Evolutionary conservation across 345 rosid genomes (phyloP).

Genomic region (Orychophragmus violaceus): DNA sequence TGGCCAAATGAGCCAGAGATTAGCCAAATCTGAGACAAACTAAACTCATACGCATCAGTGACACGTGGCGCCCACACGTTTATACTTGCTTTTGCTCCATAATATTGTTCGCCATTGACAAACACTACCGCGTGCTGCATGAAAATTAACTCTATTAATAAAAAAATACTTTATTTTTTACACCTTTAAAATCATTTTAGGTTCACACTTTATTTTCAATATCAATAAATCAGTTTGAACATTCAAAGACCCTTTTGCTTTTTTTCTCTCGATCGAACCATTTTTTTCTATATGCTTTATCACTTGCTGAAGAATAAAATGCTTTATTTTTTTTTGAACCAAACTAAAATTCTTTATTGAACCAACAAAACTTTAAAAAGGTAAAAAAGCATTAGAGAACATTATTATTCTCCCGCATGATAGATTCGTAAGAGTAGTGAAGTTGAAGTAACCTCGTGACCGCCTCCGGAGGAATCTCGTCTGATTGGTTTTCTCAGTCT

Average conservation of each 20-base stretch:
- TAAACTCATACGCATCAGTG: conserved; percentile 68
- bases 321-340: conserved; percentile 24
- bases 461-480: conserved; percentile 81
- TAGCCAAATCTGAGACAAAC: conserved; percentile 92
- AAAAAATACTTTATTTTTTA: not conserved
- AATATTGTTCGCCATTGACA: conserved; percentile 78
- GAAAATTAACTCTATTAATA: not conserved
- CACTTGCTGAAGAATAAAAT: conserved; percentile 15
- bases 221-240: conserved; percentile 9
- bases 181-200: not conserved
- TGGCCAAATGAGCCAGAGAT: conserved; percentile 91
- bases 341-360: conserved; percentile 20
- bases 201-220: conserved; percentile 9
- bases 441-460: conserved; percentile 74
- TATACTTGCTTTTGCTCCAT: conserved; percentile 91
- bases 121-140: conserved; percentile 95
- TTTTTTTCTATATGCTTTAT: conserved; percentile 10
- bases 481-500: conserved; percentile 63
- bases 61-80: conserved; percentile 93
- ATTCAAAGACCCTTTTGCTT: not conserved
- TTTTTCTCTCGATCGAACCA: conserved; percentile 15
- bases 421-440: conserved; percentile 18
- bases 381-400: conserved; percentile 6
- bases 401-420: conserved; percentile 15
- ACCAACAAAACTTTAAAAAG: conserved; percentile 23